Conservation (phyloP, 2,329 filamentous ascomycete species). For the Ceratocystis papillata region DNA sequence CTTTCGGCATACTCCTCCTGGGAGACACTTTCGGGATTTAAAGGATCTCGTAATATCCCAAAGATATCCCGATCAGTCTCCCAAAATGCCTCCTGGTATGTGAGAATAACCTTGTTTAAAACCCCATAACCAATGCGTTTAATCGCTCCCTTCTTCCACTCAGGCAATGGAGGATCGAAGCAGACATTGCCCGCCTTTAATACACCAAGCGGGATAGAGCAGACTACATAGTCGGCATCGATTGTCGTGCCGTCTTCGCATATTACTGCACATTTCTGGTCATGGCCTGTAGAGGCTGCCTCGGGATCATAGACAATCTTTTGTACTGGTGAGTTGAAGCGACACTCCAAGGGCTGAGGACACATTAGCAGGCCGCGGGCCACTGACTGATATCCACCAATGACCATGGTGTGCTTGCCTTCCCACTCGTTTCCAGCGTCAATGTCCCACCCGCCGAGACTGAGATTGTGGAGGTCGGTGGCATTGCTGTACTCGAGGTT, state of each 20-base stretch:
- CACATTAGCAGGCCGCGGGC: slow-evolving; percentile 74
- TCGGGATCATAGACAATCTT: slow-evolving; percentile 48
- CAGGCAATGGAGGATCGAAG: slow-evolving; percentile 85
- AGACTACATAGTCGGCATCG: slow-evolving; percentile 81
- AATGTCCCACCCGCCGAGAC: slow-evolving; percentile 87
- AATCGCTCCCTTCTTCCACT: slow-evolving; percentile 74
- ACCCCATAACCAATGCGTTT: slow-evolving; percentile 80
- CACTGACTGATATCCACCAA: slow-evolving; percentile 88
- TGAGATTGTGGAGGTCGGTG: slow-evolving; percentile 73
- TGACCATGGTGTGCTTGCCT: slow-evolving; percentile 82
- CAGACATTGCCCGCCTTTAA: slow-evolving; percentile 69
- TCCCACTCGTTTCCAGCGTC: slow-evolving; percentile 97
- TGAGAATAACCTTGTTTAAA: slow-evolving; percentile 87
- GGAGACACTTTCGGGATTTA: slow-evolving; percentile 54
- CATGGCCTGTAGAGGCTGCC: slow-evolving; percentile 26
- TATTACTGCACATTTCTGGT: slow-evolving; percentile 47
- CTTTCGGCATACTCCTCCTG: slow-evolving; percentile 49
- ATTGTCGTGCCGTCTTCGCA: slow-evolving; percentile 68
- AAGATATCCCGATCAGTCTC: slow-evolving; percentile 85
- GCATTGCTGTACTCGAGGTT: slow-evolving; percentile 98
- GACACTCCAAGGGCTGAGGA: slow-evolving; percentile 66
- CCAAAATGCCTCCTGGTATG: slow-evolving; percentile 88
- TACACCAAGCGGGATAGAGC: slow-evolving; percentile 82
- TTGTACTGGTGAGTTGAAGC: slow-evolving; percentile 60
- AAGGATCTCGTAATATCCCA: slow-evolving; percentile 70